These are phyloP conservation scores for Pilatotrama ljubarskyi DNA, from an alignment of 768 basidiomycete genomes.

Conservation along the genomic window DNA sequence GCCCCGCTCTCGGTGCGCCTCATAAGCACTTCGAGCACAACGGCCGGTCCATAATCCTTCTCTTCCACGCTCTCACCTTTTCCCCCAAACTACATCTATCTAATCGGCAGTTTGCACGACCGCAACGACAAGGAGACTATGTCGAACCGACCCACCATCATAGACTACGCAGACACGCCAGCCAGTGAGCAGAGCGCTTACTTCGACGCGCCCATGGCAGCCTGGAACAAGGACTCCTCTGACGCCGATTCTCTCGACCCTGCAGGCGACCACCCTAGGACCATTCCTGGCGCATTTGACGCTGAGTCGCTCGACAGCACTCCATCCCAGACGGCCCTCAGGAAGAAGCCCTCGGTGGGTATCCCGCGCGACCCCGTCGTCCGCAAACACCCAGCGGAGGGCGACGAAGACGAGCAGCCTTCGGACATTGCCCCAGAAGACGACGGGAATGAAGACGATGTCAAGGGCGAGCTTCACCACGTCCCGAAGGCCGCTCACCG, in stretches of 20 bases:
- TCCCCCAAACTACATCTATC: background rate
- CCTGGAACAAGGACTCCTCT: slow-evolving; percentile 24
- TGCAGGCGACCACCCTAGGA: background rate
- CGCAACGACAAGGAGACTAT: background rate
- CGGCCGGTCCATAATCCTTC: background rate
- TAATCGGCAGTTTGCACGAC: too few relatives aligned
- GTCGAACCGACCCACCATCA: slow-evolving; percentile 14
- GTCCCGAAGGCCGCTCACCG: slow-evolving; percentile 1
- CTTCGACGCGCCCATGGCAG: slow-evolving; percentile 46
- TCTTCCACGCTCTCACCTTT: background rate
- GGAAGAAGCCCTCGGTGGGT: slow-evolving; percentile 7
- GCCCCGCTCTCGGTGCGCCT: background rate
- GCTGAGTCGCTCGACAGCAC: background rate
- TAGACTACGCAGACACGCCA: slow-evolving; percentile 23
- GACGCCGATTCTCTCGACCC: background rate
- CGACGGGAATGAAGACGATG: background rate
- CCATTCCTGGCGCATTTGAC: background rate
- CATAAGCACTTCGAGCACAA: background rate
- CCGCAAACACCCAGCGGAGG: slow-evolving; percentile 2
- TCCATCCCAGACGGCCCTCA: background rate
- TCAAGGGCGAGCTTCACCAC: background rate
- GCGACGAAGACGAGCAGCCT: slow-evolving; percentile 5
- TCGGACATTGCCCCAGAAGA: background rate
- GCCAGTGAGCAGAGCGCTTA: slow-evolving; percentile 41
- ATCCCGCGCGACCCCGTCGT: slow-evolving; percentile 13